Conservation (phyloP, 2,329 filamentous ascomycete genomes). For the Exophiala spinifera region DNA sequence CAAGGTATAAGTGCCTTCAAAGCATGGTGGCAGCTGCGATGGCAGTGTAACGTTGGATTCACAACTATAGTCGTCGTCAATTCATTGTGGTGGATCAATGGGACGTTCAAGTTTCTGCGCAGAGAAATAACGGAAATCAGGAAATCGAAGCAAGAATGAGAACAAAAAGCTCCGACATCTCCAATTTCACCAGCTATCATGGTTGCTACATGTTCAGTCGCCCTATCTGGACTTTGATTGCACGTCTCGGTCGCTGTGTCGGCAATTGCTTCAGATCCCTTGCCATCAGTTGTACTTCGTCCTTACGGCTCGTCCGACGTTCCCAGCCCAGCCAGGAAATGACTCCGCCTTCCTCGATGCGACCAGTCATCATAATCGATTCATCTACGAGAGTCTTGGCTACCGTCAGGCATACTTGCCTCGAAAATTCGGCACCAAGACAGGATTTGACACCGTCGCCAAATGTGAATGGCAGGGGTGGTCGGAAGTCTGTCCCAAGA, state of each 20-base stretch:
- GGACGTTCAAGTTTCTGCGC: neutral
- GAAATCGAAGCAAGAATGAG: neutral
- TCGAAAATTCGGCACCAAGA: neutral
- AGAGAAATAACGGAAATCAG: neutral
- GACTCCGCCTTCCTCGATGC: neutral
- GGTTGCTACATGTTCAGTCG: conserved; percentile 29
- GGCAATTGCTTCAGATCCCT: neutral
- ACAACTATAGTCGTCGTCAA: neutral
- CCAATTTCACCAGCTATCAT: conserved; percentile 1
- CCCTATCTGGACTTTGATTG: neutral
- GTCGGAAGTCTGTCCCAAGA: neutral
- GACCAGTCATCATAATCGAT: neutral
- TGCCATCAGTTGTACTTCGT: neutral
- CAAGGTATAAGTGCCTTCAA: neutral
- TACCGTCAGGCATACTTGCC: neutral
- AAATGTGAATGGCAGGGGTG: neutral
- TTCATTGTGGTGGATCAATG: neutral
- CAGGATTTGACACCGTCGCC: neutral
- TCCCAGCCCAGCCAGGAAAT: neutral
- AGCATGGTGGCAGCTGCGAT: neutral
- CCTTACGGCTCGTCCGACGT: neutral
- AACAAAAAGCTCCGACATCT: neutral
- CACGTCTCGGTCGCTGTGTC: neutral
- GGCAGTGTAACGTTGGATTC: neutral
- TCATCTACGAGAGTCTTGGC: neutral